Conservation (phyloP, 2,329 filamentous ascomycete species). For the Coniochaeta ligniaria region DNA sequence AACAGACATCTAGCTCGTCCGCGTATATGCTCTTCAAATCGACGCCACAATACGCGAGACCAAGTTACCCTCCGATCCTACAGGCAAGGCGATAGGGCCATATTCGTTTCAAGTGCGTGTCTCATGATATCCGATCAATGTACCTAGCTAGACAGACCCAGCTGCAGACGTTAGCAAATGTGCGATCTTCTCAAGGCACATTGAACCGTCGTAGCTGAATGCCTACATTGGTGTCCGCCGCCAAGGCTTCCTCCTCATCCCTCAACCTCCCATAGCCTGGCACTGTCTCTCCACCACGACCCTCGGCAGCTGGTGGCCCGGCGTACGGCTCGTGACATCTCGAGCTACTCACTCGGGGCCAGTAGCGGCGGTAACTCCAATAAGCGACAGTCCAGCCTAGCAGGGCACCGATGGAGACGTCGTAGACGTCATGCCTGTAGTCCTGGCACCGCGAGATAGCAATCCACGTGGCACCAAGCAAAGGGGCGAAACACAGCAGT, state of each 20-base stretch:
- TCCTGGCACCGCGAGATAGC: constrained; percentile 63
- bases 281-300: constrained; percentile 9
- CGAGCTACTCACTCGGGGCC: constrained; percentile 44
- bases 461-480: constrained; percentile 59
- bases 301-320: constrained; percentile 22
- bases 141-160: background rate
- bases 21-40: background rate
- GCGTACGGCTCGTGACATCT: constrained; percentile 53
- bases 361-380: constrained; percentile 61
- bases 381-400: constrained; percentile 55
- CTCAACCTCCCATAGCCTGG: constrained; percentile 33
- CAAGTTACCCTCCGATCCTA: background rate
- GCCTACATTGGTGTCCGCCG: constrained; percentile 26
- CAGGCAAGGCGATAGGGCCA: background rate
- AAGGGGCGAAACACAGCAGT: constrained; percentile 48
- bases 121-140: background rate
- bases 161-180: background rate
- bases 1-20: background rate
- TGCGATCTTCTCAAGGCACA: background rate
- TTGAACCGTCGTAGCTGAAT: constrained; percentile 6
- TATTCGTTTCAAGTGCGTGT: background rate
- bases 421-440: constrained; percentile 65
- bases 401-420: constrained; percentile 54
- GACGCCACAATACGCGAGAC: background rate
- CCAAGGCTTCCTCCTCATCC: constrained; percentile 45